Base-by-base conservation (phyloP, 202 grass and related monocot genomes). In the Carex arenaria region DNA sequence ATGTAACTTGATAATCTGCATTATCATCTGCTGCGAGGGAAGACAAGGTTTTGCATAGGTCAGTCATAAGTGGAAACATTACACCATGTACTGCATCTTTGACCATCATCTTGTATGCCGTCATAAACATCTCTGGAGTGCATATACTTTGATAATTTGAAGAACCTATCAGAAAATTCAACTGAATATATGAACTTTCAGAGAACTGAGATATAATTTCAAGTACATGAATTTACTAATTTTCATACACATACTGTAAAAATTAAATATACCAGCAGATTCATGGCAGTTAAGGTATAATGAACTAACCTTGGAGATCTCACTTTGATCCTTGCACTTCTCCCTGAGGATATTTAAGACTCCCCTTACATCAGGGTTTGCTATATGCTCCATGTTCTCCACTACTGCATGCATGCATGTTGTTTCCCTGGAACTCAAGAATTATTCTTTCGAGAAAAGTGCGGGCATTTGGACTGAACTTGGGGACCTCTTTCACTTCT, bases 61-160 rank as follows among this genome's bases (percentile, higher is more conserved):
- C 64, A 0, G 84, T 47, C 94, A 97, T 92, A 23, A 67, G 54
- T 79, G 91, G 91, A 80, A 89, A 89, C 59, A 97, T 86, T 82
- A 94, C 61, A 61, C 76, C 76, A 64, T 92, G 94, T 67, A 92
- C 64, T 28, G 64, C 91, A 68, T 97, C 94, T 90, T 94, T 94
- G 45, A 94, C 60, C 86, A 87, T 87, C 30, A 97, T 82, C 62
- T 64, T 91, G 85, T 97, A 81, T 59, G 94, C 87, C 1, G 9
- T 47, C 43, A 47, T 36, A 94, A 61, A 73, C 65, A 94, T 91
- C 91, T 97, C 91, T 38, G 94, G 93, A 49, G 94, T 97, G 66
- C 94, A 92, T 66, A 84, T 91, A 80, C 92, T 92, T 88, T 92
- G 94, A 80, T 94, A 97, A 87, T 93, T 72, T 97, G 87, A 26